A percentile compares a stretch with the other conserved stretches of the same genome.
These are phyloP conservation scores for Diutina ranongensis DNA, from an alignment of 1,139 yeast genomes.

Conservation along the genomic window DNA sequence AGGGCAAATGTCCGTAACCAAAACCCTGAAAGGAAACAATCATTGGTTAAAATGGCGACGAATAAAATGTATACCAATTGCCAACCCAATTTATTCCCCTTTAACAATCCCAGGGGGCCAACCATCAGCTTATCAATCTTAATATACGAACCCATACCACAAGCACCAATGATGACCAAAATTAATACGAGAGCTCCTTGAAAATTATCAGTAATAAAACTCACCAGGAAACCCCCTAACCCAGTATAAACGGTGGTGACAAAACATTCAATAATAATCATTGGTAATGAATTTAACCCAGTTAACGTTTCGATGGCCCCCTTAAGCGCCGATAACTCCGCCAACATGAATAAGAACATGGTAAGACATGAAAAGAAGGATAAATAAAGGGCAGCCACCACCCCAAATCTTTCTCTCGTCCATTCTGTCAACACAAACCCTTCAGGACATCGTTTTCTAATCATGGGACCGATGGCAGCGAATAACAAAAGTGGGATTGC, in stretches of 20 bases:
- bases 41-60: slow-evolving; percentile 83
- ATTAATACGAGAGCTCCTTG: slow-evolving; percentile 71
- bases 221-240: slow-evolving; percentile 82
- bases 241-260: slow-evolving; percentile 83
- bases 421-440: slow-evolving; percentile 94
- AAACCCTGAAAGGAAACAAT: slow-evolving; percentile 81
- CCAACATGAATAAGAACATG: slow-evolving; percentile 78
- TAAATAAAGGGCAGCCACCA: slow-evolving; percentile 58
- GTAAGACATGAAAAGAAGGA: slow-evolving; percentile 79
- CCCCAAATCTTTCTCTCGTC: slow-evolving; percentile 77
- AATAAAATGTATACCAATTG: slow-evolving; percentile 75
- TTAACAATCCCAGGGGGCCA: slow-evolving; percentile 53
- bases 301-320: slow-evolving; percentile 70
- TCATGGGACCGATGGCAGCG: slow-evolving; percentile 72
- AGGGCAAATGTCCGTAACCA: slow-evolving; percentile 95
- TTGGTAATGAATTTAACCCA: slow-evolving; percentile 69
- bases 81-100: slow-evolving; percentile 72
- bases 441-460: slow-evolving; percentile 70
- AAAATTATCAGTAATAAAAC: slow-evolving; percentile 78
- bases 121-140: slow-evolving; percentile 54
- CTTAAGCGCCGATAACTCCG: slow-evolving; percentile 74
- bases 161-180: slow-evolving; percentile 56
- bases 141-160: slow-evolving; percentile 73
- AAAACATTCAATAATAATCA: slow-evolving; percentile 74
- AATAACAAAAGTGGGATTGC: slow-evolving; percentile 77